Evolutionary conservation across 2,329 filamentous ascomycete genomes (phyloP), one percentile per base, ranked within the genome.

Genomic region (Neofusicoccum sp.): DNA sequence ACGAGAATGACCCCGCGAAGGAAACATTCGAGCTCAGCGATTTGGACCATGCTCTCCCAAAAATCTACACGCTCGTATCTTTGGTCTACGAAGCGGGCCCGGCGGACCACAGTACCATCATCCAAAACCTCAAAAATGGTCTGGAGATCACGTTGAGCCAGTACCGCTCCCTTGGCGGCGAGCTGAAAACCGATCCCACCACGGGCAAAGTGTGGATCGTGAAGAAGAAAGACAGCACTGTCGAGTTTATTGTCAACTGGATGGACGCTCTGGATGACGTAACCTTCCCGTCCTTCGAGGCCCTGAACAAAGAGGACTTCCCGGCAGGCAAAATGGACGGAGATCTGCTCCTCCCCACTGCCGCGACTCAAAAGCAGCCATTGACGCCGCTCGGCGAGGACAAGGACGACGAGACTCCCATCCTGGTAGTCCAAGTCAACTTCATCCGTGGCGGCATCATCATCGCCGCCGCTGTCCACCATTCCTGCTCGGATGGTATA

Each of bases 361-460:
- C 49, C 41, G 61, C 67, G 7, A 65, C 64, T 1, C 61, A 58
- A 33, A 65, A 66, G 59, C 52, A 61, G 54, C 41, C 34, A 6
- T 66, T 64, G 34, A 64, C 65, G 9, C 56, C 65, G 2, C 44
- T 63, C 0, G 67, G 67, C n/a, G 59, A 66, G 12, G 36, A 50
- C 31, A 44, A 37, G 8, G 61, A 63, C 2, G 64, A 65, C 28
- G 45, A 58, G 7, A 45, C 56, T 14, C 49, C 47, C 22, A 39
- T 67, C 16, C 63, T 70, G 14, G 66, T 65, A 7, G 67, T 69
- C 11, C 71, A 74, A 60, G 36, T 68, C 56, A 74, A 66, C 61
- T 72, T 74, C 49, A 70, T 74, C 56, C 59, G 47, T 6, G 70
- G 70, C 34, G 72, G 72, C n/a, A 41, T 73, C 12, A 66, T 74